A percentile compares a stretch with the other conserved stretches of the same genome.
Evolutionary conservation across 768 basidiomycete species (phyloP).

Genomic region (Zangia roseola): DNA sequence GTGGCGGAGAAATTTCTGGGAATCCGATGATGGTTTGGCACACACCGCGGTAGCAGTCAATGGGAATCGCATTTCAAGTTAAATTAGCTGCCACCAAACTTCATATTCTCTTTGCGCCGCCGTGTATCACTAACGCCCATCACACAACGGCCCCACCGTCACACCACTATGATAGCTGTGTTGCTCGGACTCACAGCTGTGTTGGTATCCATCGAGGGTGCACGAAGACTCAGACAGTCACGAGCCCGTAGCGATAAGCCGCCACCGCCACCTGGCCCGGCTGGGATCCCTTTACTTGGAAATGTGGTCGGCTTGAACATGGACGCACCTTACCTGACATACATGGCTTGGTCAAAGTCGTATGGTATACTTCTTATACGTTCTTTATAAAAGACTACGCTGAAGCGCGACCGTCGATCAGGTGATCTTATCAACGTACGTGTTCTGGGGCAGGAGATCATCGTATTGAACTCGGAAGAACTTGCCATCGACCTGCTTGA

Average conservation of each 20-base stretch:
- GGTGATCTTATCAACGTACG: slow-evolving; percentile 7
- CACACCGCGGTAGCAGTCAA: too few relatives aligned
- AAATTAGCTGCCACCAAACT: too few relatives aligned
- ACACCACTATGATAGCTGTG: neutral
- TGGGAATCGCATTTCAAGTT: too few relatives aligned
- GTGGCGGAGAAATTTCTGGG: too few relatives aligned
- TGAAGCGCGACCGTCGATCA: neutral
- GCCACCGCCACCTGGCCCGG: slow-evolving; percentile 20
- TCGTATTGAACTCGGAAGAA: slow-evolving; percentile 49
- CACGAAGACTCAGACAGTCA: neutral
- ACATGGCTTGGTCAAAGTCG: slow-evolving; percentile 18
- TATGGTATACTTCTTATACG: slow-evolving; percentile 10
- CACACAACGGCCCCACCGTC: too few relatives aligned
- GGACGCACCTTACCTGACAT: slow-evolving; percentile 11
- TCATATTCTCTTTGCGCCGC: too few relatives aligned
- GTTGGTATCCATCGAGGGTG: neutral
- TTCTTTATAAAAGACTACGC: neutral
- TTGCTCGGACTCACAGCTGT: slow-evolving; percentile 2
- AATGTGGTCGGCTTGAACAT: slow-evolving; percentile 11
- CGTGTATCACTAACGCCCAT: too few relatives aligned
- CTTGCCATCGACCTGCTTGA: slow-evolving; percentile 50
- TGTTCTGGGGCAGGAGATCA: slow-evolving; percentile 44
- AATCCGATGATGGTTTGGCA: too few relatives aligned
- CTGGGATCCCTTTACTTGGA: slow-evolving; percentile 13
- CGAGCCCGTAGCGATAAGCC: neutral